Base-by-base conservation (phyloP, 768 basidiomycete species). In the Pleurotus platypus region DNA sequence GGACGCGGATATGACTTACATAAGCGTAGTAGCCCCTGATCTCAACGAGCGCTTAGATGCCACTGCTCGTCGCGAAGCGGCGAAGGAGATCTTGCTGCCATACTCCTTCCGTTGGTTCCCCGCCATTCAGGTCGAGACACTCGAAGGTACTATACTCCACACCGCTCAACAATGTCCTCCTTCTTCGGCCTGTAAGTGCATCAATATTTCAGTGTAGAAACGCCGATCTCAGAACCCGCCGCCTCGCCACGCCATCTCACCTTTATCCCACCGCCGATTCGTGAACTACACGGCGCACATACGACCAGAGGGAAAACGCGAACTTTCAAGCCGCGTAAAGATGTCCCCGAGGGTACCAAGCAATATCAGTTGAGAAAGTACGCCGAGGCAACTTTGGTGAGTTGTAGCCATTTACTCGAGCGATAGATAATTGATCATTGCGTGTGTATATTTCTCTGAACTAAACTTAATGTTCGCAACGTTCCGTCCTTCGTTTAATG, bases 321-420 rank as follows among this genome's bases (percentile, higher is more conserved):
- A 56, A 94, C 96, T 15, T 98, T 98, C 83, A 96, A 95, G 68
- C 96, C 96, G 26, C 88, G 94, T 65, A 94, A 91, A 73, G 92
- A 93, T 69, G 88, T 94, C 20, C 90, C 94, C 4, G 94, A 96
- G 70, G 95, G 95, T 40, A 96, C 95, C 39, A 96, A 96, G 73
- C 96, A 98, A 69, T 98, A 95, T 70, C 96, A 98, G 75, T 78
- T 99, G 61, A 87, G 97, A 71, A 98, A 98, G 78, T 98, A 95
- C 67, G 94, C 94, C 6, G 94, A 94, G 68, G 93, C 93, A n/a
- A 96, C 94, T 26, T 75, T 95, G 69, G 94, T 91, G 71, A 67
- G 79, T 59, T 35, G 9, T 35, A 11, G 30, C 30, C 30, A 11
- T 35, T 9, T 35, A 9, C 30, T 9, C 30, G 30, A 35, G 8